Percentiles rank a stretch among this genome's conserved stretches.
These are phyloP conservation scores for Apiospora marii DNA, from an alignment of 2,329 filamentous ascomycete genomes.

Conservation along the genomic window DNA sequence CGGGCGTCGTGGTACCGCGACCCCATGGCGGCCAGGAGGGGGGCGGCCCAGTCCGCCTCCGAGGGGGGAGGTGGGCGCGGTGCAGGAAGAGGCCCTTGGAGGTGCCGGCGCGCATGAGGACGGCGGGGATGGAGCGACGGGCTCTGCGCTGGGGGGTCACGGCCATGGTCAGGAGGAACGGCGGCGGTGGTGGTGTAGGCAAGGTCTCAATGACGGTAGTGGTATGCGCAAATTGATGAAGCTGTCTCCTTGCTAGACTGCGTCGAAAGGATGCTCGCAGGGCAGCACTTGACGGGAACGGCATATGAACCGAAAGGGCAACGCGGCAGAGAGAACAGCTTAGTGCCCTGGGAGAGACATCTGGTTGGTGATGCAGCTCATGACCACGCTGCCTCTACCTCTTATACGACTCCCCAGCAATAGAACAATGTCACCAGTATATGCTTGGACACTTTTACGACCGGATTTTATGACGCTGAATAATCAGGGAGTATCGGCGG, in stretches of 20 bases:
- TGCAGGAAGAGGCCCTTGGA: constrained; percentile 69
- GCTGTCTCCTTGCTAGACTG: background rate
- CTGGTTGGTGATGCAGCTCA: no score
- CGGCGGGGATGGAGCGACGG: constrained; percentile 4
- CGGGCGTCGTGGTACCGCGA: constrained; percentile 61
- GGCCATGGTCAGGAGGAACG: constrained; percentile 1
- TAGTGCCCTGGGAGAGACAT: no score
- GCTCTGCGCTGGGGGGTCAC: background rate
- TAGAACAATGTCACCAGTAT: no score
- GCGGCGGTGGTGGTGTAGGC: background rate
- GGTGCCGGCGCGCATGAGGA: constrained; percentile 69
- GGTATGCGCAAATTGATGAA: background rate
- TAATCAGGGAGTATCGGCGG: background rate
- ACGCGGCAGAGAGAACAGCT: background rate
- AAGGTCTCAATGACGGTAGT: background rate
- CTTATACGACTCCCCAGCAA: no score
- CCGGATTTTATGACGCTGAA: background rate
- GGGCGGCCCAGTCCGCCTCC: constrained; percentile 54
- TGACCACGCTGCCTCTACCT: no score
- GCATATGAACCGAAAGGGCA: background rate
- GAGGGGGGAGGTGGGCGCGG: constrained; percentile 58
- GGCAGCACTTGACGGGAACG: background rate
- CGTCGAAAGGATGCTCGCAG: fast-evolving
- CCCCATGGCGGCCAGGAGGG: constrained; percentile 63
- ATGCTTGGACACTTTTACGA: background rate